Conservation (phyloP, 805 yeast genomes). For the Saccharomycopsis lassenensis region DNA sequence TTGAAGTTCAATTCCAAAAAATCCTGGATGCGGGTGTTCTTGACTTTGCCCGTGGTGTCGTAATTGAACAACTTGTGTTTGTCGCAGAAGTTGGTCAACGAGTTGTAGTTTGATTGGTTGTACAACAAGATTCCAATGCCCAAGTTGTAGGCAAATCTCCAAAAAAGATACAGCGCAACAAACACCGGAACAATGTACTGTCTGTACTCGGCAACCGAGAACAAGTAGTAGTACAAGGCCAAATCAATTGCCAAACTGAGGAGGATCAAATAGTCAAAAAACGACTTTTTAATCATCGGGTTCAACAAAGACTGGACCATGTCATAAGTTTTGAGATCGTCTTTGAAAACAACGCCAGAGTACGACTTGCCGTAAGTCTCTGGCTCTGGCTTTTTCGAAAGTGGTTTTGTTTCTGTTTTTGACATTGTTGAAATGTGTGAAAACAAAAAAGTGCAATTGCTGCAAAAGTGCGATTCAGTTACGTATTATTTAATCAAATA, state of each 20-base stretch:
- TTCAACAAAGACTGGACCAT: conserved; percentile 76
- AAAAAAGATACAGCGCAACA: conserved; percentile 48
- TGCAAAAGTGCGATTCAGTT: too few relatives aligned
- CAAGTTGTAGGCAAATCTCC: conserved; percentile 67
- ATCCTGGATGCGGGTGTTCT: conserved; percentile 26
- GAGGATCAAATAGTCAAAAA: conserved; percentile 52
- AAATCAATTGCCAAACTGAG: conserved; percentile 29
- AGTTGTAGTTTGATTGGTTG: conserved; percentile 50
- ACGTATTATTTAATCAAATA: too few relatives aligned
- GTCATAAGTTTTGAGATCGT: conserved; percentile 57
- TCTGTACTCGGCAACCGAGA: conserved; percentile 19
- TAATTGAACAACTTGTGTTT: conserved; percentile 34
- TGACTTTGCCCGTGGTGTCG: conserved; percentile 22
- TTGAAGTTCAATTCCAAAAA: conserved; percentile 36
- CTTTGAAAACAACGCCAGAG: conserved; percentile 31
- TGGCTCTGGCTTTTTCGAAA: background rate
- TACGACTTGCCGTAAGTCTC: conserved; percentile 31
- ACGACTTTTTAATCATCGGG: conserved; percentile 59
- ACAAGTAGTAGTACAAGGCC: conserved; percentile 24
- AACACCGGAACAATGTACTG: conserved; percentile 27
- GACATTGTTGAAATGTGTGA: background rate
- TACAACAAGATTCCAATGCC: conserved; percentile 69
- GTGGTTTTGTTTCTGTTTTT: background rate
- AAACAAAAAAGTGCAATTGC: too few relatives aligned
- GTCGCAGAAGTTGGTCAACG: conserved; percentile 42